Conservation (phyloP, 139 green algal species). For the Eudorina sp. region DNA sequence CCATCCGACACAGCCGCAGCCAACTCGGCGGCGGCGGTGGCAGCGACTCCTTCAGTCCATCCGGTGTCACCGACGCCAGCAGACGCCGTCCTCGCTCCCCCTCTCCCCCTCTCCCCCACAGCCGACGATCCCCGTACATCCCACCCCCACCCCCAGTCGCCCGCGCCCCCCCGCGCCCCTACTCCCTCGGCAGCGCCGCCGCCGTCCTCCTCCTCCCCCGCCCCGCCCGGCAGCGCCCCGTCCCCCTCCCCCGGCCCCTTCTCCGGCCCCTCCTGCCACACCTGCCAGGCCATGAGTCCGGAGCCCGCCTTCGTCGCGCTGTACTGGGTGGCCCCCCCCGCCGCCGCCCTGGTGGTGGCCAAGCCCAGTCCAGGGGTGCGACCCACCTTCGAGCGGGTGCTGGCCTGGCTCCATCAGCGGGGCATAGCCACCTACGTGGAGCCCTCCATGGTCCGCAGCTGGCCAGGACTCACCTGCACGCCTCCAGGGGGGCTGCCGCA, state of each 20-base stretch:
- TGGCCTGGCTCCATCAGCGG: conserved; percentile 39
- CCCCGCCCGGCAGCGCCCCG: too few species aligned
- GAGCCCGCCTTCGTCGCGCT: conserved; percentile 52
- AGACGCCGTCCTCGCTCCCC: too few species aligned
- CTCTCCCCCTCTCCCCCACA: too few species aligned
- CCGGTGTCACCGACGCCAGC: too few species aligned
- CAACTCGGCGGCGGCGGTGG: too few species aligned
- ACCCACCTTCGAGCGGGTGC: conserved; percentile 1
- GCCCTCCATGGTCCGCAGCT: conserved; percentile 16
- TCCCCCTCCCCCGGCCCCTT: too few species aligned
- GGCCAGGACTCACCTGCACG: not conserved
- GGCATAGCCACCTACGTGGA: conserved; percentile 38
- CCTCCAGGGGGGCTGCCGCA: not conserved
- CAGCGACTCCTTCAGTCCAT: too few species aligned
- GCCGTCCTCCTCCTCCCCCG: too few species aligned
- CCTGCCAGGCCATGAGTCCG: conserved; percentile 6
- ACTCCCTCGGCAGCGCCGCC: too few species aligned
- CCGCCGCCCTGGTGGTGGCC: conserved; percentile 52
- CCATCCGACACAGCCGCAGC: not conserved
- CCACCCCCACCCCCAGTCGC: too few species aligned
- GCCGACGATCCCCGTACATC: too few species aligned
- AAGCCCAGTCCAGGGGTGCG: conserved; percentile 50
- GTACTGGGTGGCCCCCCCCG: conserved; percentile 49
- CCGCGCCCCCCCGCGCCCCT: too few species aligned
- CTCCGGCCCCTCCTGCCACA: conserved; percentile 38